Evolutionary conservation across 139 green algal species (phyloP).

Genomic region (Chlorella ohadii): DNA sequence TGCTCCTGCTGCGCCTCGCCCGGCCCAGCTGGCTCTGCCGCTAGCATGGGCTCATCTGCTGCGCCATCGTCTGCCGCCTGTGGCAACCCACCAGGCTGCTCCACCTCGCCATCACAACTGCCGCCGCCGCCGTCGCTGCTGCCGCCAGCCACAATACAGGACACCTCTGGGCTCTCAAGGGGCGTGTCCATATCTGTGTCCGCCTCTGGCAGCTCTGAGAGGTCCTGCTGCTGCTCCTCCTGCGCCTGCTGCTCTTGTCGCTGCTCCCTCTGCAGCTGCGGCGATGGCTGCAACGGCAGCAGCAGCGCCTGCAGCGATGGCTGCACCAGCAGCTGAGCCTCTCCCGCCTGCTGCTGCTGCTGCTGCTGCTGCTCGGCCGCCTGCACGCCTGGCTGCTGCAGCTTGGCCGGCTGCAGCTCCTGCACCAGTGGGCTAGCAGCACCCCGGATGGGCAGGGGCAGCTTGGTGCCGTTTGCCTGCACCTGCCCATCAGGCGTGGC

Average conservation of each 20-base stretch:
- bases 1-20: background rate
- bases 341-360: background rate
- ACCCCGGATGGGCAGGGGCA: background rate
- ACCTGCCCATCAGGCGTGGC: background rate
- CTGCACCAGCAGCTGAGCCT: background rate
- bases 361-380: background rate
- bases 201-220: background rate
- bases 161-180: slow-evolving; percentile 6
- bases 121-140: background rate
- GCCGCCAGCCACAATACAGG: background rate
- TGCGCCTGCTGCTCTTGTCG: background rate
- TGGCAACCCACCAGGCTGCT: background rate
- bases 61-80: background rate
- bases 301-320: background rate
- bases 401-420: background rate
- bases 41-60: background rate
- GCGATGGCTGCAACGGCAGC: background rate
- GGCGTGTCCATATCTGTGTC: background rate
- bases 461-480: background rate
- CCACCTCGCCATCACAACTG: background rate
- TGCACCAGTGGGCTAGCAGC: background rate
- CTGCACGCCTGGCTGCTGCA: background rate
- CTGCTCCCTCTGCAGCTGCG: background rate
- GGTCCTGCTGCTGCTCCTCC: background rate
- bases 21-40: background rate